Base-by-base conservation (phyloP, 1,284 basidiomycete genomes). In the Cerrena zonata region DNA sequence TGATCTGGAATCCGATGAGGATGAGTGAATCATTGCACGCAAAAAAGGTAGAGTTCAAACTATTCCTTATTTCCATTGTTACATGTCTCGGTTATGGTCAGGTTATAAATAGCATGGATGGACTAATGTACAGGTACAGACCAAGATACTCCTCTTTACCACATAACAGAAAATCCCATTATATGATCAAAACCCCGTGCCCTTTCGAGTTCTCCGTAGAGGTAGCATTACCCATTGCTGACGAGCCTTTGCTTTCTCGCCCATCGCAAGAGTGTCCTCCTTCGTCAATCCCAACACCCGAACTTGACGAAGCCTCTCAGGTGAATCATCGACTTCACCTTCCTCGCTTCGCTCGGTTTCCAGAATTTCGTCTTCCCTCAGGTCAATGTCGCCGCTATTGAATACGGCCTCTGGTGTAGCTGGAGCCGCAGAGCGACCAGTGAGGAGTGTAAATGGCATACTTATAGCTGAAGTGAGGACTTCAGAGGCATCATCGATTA, bases 331-430 rank as follows among this genome's bases (percentile, higher is more conserved):
- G 2, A 80, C 77, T 63, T 89, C 86, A 2, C 77, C 82, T 53
- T 88, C 87, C 62, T 86, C 85, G 3, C 78, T 80, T 19, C 82
- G 75, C 50, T 91, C 88, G 57, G 84, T 79, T 56, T 90, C 87
- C 45, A 88, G 61, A 12, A 89, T 74, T 57, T 91, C 88, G 54
- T 88, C 79, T 58, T 89, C 88, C 30, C 73, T 69, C 53, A 91
- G 61, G 58, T 90, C 87, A 54, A 89, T 83, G 53, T 79, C 76
- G 18, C 77, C 80, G 36, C 58, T 53, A 46, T 72, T 71, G 56
- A 82, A 82, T 5, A 88, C 78, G 30, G 84, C 78, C 45, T 86
- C 82, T 0, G 80, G 80, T 5, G 75, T 79, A 12, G 77, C 68
- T 4, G 73, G 67, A 11, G 60, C 48, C n/a, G 51, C 49, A 34